Percentiles rank a stretch among this genome's conserved stretches.
Evolutionary conservation across 2,329 filamentous ascomycete species (phyloP).

Genomic region (Stylonectria norvegica): DNA sequence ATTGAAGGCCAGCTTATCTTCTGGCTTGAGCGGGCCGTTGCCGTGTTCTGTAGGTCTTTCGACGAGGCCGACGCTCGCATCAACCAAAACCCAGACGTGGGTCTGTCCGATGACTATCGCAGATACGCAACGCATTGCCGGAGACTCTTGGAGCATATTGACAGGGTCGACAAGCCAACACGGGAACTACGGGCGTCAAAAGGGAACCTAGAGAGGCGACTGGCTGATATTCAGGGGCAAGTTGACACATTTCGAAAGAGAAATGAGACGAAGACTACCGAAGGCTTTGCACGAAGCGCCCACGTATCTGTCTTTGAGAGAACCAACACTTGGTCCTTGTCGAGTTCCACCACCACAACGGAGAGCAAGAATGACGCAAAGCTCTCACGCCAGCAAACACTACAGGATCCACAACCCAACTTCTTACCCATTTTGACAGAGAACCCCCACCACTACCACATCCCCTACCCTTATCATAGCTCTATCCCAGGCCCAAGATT

Average conservation of each 20-base stretch:
- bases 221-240: conserved; percentile 17
- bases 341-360: conserved; percentile 13
- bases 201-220: conserved; percentile 12
- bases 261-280: conserved; percentile 12
- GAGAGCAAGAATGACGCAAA: conserved; percentile 9
- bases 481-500: conserved; percentile 14
- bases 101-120: conserved; percentile 23
- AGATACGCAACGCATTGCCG: conserved; percentile 20
- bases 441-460: conserved; percentile 12
- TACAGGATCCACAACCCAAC: background rate
- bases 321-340: conserved; percentile 18
- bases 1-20: conserved; percentile 17
- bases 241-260: conserved; percentile 14
- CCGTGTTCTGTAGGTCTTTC: conserved; percentile 22
- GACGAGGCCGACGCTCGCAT: conserved; percentile 18
- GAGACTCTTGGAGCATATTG: conserved; percentile 21
- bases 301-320: conserved; percentile 25
- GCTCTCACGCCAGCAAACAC: background rate
- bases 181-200: conserved; percentile 11
- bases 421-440: conserved; percentile 9
- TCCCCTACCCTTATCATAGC: conserved; percentile 19
- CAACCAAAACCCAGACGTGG: conserved; percentile 13
- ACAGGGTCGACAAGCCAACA: conserved; percentile 14
- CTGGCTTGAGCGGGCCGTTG: conserved; percentile 23
- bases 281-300: conserved; percentile 10